Evolutionary conservation across 805 yeast species (phyloP).

Genomic region (Komagataella phaffii): DNA sequence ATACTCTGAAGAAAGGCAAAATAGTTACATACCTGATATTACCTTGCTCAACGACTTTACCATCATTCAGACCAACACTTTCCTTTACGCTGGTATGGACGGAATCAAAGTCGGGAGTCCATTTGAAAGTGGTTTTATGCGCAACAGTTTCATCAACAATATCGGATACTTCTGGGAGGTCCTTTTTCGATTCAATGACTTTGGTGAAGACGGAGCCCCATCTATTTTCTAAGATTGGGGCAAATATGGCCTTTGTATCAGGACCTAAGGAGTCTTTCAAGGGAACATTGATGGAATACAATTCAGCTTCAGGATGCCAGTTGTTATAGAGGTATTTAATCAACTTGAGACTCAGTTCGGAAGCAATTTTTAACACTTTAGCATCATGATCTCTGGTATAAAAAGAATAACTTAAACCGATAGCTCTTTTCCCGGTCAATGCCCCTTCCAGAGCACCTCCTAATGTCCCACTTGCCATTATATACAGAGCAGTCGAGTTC

Average conservation of each 20-base stretch:
- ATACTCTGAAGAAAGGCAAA: conserved; percentile 19
- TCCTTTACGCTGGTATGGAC: conserved; percentile 41
- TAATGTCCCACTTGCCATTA: conserved; percentile 85
- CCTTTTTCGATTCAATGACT: conserved; percentile 8
- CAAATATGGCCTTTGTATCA: conserved; percentile 46
- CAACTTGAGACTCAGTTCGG: conserved; percentile 50
- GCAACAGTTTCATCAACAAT: conserved; percentile 32
- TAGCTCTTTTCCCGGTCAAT: conserved; percentile 51
- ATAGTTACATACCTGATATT: conserved; percentile 31
- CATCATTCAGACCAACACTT: conserved; percentile 44
- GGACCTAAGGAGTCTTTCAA: conserved; percentile 36
- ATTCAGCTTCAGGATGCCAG: conserved; percentile 49
- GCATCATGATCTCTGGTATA: conserved; percentile 36
- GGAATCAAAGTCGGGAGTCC: conserved; percentile 74
- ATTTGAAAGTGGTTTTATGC: conserved; percentile 38
- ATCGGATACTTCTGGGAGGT: conserved; percentile 13
- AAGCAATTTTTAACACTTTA: conserved; percentile 45
- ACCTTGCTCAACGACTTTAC: conserved; percentile 52
- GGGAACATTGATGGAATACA: conserved; percentile 81
- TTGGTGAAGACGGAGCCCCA: conserved; percentile 59
- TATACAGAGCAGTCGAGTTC: conserved; percentile 79
- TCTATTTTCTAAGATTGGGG: conserved; percentile 69
- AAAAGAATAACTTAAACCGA: conserved; percentile 85
- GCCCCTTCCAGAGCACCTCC: conserved; percentile 97
- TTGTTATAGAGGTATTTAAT: conserved; percentile 41